Base-by-base conservation (phyloP, 116 monocot genomes). In the Thalassia testudinum region DNA sequence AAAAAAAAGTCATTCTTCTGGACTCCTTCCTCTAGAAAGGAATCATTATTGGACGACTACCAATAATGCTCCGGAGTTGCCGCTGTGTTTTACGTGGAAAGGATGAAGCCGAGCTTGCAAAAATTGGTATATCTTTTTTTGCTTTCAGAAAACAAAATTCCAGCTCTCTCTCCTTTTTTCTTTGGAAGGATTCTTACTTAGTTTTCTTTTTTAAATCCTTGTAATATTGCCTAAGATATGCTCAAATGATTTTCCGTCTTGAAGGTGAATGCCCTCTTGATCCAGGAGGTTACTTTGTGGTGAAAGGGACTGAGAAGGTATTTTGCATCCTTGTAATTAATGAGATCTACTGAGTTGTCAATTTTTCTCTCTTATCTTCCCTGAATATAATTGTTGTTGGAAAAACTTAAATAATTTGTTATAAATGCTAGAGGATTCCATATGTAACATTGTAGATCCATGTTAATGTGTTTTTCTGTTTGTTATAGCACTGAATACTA, bases 201-300 rank as follows among this genome's bases (percentile, higher is more conserved):
- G 13, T 24, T 38, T 0, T 40, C 28, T 5, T 17, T 24, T 24
- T 2, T 24, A 27, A 11, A 59, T 19, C 5, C 47, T 30, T 22
- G 15, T 48, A 15, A 26, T 56, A 6, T 52, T 25, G 10, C 10
- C 10, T 3, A 5, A 34, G 30, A 34, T 10, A 34, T 34, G 30
- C 3, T 34, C 30, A 34, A 34, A 5, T 34, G 6, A 34, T 34
- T 34, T 34, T 34, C 10, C 30, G n/a, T n/a, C n/a, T 26, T 42
- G 16, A 43, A 86, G 92, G 92, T 47, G 93, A 93, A 56, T 93
- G 93, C 40, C 93, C 93, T 62, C 93, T 93, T 67, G 93, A 93
- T 76, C 93, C 87, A 27, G 93, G 93, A 21, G 93, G 93, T 21
- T 93, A 93, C 62, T 93, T 93, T 62, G 49, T 93, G 57, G 78